These are phyloP conservation scores for Tetrahymena borealis DNA, from an alignment of 73 alveolate species.

Conservation along the genomic window DNA sequence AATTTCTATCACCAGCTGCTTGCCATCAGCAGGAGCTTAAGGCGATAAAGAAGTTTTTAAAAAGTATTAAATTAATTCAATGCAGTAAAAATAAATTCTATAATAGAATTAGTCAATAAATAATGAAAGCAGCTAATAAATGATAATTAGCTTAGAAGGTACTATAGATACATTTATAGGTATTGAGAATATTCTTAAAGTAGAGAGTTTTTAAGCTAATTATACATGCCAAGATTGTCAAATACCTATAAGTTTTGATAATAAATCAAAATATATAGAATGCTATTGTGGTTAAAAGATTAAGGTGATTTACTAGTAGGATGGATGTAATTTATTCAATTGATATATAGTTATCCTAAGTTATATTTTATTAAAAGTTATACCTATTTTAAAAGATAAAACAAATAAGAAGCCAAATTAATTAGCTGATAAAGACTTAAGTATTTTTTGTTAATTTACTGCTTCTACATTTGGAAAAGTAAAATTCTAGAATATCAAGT, in stretches of 20 bases:
- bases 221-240: background rate
- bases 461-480: background rate
- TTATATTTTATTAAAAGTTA: background rate
- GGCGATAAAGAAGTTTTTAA: background rate
- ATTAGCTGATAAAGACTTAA: background rate
- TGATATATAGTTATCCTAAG: no score
- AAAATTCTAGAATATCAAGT: background rate
- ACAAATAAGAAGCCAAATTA: background rate
- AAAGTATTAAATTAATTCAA: background rate
- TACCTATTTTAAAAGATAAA: background rate
- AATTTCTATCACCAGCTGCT: no score
- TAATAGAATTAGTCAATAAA: background rate
- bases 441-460: background rate
- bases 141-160: background rate
- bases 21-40: background rate
- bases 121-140: background rate
- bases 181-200: background rate
- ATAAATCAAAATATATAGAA: background rate
- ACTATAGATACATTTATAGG: background rate
- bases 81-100: background rate
- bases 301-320: background rate
- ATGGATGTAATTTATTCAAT: background rate
- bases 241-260: background rate
- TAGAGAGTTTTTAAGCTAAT: background rate
- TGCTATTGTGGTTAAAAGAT: background rate